Evolutionary conservation across 345 rosid species (phyloP).

Genomic region (Arabidopsis arenosa): DNA sequence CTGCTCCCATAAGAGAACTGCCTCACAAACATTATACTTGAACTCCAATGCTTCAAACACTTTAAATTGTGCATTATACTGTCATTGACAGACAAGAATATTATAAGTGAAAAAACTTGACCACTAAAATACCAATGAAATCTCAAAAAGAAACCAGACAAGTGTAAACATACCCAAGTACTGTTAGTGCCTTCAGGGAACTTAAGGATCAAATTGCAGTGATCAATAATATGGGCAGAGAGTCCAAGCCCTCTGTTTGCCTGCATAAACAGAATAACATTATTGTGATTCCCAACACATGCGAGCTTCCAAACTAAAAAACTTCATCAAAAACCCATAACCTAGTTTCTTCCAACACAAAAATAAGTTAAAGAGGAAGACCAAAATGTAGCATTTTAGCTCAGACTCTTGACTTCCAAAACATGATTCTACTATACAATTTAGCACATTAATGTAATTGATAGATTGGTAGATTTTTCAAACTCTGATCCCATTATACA

Average conservation of each 20-base stretch:
- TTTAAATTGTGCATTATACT: slow-evolving; percentile 92
- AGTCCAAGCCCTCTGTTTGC: slow-evolving; percentile 92
- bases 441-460: too few species aligned
- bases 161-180: slow-evolving; percentile 70
- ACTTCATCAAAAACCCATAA: not conserved
- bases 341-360: slow-evolving; percentile 1
- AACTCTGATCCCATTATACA: not conserved
- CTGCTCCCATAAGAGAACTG: slow-evolving; percentile 96
- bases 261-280: slow-evolving; percentile 47
- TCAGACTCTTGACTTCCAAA: too few species aligned
- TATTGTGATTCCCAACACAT: not conserved
- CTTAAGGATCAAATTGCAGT: slow-evolving; percentile 81
- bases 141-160: slow-evolving; percentile 17
- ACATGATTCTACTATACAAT: too few species aligned
- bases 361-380: not conserved
- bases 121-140: not conserved
- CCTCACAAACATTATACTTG: slow-evolving; percentile 83
- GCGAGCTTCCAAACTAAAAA: slow-evolving; percentile 6
- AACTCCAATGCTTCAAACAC: slow-evolving; percentile 88
- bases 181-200: slow-evolving; percentile 96
- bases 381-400: too few species aligned
- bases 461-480: not conserved
- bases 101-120: not conserved
- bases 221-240: slow-evolving; percentile 69
- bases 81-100: slow-evolving; percentile 39